A percentile compares a stretch with the other conserved stretches of the same genome.
These are phyloP conservation scores for Hordeum marinum DNA, from an alignment of 176 grass and related monocot genomes.

Conservation along the genomic window DNA sequence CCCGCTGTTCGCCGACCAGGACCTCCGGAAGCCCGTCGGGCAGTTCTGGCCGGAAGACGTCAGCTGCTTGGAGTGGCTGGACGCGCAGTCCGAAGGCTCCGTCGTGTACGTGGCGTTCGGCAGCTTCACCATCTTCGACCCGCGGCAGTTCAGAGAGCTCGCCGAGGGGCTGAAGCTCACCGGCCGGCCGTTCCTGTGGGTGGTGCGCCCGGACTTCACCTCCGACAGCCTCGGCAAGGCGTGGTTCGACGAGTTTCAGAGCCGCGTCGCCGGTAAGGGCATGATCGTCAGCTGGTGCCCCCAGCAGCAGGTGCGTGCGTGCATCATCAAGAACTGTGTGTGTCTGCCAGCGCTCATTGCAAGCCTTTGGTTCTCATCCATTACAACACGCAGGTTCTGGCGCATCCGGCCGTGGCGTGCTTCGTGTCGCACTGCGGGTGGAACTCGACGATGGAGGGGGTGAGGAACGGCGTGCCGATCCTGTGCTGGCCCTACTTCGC, in stretches of 20 bases:
- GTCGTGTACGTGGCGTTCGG: slow-evolving; percentile 64
- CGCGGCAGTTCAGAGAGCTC: slow-evolving; percentile 37
- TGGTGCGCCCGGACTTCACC: slow-evolving; percentile 43
- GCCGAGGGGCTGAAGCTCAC: slow-evolving; percentile 36
- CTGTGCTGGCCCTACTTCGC: slow-evolving; percentile 42
- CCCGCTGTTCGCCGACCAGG: slow-evolving; percentile 25
- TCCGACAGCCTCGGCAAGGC: background rate
- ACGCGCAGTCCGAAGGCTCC: slow-evolving; percentile 27
- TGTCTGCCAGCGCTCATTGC: too few species aligned
- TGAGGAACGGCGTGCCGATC: slow-evolving; percentile 33
- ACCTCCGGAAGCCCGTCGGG: slow-evolving; percentile 14
- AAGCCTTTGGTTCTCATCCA: too few species aligned
- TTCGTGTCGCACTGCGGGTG: slow-evolving; percentile 56
- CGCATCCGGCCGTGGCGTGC: slow-evolving; percentile 31
- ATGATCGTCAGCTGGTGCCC: slow-evolving; percentile 45
- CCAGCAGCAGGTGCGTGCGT: slow-evolving; percentile 37
- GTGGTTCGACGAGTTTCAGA: slow-evolving; percentile 37
- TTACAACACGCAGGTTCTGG: too few species aligned
- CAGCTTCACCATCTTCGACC: slow-evolving; percentile 35
- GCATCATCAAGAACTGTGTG: background rate
- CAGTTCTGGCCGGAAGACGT: slow-evolving; percentile 42
- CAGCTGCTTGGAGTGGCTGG: slow-evolving; percentile 45
- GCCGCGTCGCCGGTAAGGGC: slow-evolving; percentile 18
- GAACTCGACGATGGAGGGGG: slow-evolving; percentile 47
- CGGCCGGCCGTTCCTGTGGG: slow-evolving; percentile 41